Percentiles rank a stretch among this genome's conserved stretches.
These are phyloP conservation scores for Microdochium trichocladiopsis DNA, from an alignment of 2,329 filamentous ascomycete genomes.

Conservation along the genomic window DNA sequence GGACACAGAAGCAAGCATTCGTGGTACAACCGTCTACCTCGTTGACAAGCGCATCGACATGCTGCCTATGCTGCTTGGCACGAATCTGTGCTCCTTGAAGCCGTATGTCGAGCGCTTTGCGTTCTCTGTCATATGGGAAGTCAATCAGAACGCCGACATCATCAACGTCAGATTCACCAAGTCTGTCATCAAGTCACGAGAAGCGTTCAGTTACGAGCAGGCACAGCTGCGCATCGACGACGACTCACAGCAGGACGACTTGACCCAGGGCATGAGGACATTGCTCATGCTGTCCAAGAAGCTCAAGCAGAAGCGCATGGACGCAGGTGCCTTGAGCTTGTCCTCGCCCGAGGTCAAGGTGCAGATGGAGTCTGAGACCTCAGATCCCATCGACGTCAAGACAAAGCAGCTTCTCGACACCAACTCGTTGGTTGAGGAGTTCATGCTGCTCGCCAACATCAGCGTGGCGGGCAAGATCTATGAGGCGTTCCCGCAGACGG, in stretches of 20 bases:
- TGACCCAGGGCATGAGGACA: slow-evolving; percentile 83
- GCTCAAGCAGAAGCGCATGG: slow-evolving; percentile 90
- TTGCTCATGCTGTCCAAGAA: slow-evolving; percentile 87
- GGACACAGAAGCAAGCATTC: slow-evolving; percentile 89
- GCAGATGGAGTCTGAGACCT: slow-evolving; percentile 90
- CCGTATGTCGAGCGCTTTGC: slow-evolving; percentile 94
- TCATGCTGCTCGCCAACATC: slow-evolving; percentile 98
- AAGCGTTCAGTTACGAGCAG: slow-evolving; percentile 96
- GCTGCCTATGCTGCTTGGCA: slow-evolving; percentile 93
- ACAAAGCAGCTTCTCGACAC: slow-evolving; percentile 91
- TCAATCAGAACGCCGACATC: slow-evolving; percentile 78
- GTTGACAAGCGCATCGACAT: slow-evolving; percentile 99
- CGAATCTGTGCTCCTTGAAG: slow-evolving; percentile 92
- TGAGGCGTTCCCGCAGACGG: slow-evolving; percentile 88
- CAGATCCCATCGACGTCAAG: slow-evolving; percentile 92
- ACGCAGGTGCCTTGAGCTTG: slow-evolving; percentile 87
- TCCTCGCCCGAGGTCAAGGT: slow-evolving; percentile 98
- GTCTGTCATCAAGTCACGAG: slow-evolving; percentile 92
- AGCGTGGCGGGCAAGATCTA: slow-evolving; percentile 89
- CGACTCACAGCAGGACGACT: slow-evolving; percentile 74
- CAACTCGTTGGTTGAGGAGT: slow-evolving; percentile 96
- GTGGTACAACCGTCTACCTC: slow-evolving; percentile 93
- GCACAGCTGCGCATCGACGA: slow-evolving; percentile 94
- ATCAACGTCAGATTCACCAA: slow-evolving; percentile 87
- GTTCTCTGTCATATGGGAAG: slow-evolving; percentile 83